A percentile compares a stretch with the other conserved stretches of the same genome.
Conservation (phyloP, 371 early-diverging fungal species). For the Actinomortierella ambigua region DNA sequence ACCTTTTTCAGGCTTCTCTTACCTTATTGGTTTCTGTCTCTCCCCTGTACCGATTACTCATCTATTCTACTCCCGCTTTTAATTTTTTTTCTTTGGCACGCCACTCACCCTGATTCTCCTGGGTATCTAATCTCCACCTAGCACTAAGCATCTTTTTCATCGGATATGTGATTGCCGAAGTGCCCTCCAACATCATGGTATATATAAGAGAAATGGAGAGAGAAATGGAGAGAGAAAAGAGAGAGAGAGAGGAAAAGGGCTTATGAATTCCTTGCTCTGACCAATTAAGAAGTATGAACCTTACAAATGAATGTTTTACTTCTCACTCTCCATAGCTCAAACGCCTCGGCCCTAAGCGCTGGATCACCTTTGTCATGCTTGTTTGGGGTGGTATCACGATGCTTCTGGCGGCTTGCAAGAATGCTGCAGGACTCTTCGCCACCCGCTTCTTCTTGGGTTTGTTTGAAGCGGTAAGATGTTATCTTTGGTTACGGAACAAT, state of each 20-base stretch:
- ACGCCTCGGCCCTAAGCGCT: slow-evolving; percentile 64
- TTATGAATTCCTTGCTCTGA: no score
- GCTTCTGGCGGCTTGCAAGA: slow-evolving; percentile 60
- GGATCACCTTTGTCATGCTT: slow-evolving; percentile 77
- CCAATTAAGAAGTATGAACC: no score
- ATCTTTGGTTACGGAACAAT: slow-evolving; percentile 57
- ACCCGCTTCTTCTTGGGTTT: slow-evolving; percentile 74
- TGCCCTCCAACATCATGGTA: slow-evolving; percentile 74
- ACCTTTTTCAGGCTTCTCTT: no score
- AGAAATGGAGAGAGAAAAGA: no score
- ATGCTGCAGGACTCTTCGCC: slow-evolving; percentile 56
- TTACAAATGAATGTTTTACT: slow-evolving; percentile 14
- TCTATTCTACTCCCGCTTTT: no score
- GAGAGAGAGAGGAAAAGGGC: no score
- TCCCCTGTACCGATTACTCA: no score
- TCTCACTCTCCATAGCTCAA: slow-evolving; percentile 63
- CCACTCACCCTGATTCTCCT: no score
- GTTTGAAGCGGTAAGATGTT: slow-evolving; percentile 59
- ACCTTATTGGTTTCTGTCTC: no score
- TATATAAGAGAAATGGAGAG: no score
- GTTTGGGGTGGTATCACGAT: slow-evolving; percentile 70
- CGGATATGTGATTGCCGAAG: slow-evolving; percentile 69
- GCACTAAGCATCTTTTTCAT: slow-evolving; percentile 66
- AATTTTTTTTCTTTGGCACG: no score
- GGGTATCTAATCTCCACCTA: no score